Evolutionary conservation across 2,329 filamentous ascomycete species (phyloP).

Genomic region (Thelonectria discophora): DNA sequence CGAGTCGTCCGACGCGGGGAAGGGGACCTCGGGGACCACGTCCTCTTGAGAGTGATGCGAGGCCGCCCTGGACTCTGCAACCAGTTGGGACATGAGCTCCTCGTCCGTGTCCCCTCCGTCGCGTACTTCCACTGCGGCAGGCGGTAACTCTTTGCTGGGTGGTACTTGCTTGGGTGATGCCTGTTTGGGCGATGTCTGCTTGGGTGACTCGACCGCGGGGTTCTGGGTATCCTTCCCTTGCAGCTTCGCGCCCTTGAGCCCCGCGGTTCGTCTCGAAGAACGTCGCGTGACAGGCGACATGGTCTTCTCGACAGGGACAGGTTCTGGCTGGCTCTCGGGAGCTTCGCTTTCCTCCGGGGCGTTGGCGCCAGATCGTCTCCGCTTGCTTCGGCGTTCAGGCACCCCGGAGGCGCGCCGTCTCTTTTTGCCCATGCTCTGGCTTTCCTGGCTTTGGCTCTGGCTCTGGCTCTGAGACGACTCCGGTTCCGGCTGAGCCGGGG

Average conservation of each 20-base stretch:
- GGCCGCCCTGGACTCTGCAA: conserved; percentile 52
- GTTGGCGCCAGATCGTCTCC: conserved; percentile 38
- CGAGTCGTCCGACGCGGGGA: conserved; percentile 31
- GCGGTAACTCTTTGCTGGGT: conserved; percentile 8
- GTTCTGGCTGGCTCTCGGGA: conserved; percentile 32
- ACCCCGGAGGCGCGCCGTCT: conserved; percentile 39
- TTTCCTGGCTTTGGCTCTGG: conserved; percentile 21
- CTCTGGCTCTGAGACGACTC: conserved; percentile 19
- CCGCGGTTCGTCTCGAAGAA: conserved; percentile 38
- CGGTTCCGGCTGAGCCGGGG: conserved; percentile 26
- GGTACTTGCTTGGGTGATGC: background rate
- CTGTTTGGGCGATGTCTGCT: background rate
- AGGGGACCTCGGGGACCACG: conserved; percentile 23
- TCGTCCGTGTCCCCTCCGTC: conserved; percentile 51
- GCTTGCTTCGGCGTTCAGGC: conserved; percentile 43
- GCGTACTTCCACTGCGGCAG: conserved; percentile 17
- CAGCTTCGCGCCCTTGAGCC: conserved; percentile 28
- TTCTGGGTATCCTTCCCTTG: conserved; percentile 23
- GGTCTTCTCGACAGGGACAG: conserved; percentile 22
- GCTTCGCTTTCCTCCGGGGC: conserved; percentile 26
- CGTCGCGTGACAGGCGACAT: conserved; percentile 35
- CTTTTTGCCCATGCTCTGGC: conserved; percentile 45
- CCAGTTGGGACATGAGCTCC: conserved; percentile 53
- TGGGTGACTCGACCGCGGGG: conserved; percentile 24
- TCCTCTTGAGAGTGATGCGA: conserved; percentile 44